A percentile compares a stretch with the other conserved stretches of the same genome.
Evolutionary conservation across 305 asterid species (phyloP).

Genomic region (Fraxinus paxiana): DNA sequence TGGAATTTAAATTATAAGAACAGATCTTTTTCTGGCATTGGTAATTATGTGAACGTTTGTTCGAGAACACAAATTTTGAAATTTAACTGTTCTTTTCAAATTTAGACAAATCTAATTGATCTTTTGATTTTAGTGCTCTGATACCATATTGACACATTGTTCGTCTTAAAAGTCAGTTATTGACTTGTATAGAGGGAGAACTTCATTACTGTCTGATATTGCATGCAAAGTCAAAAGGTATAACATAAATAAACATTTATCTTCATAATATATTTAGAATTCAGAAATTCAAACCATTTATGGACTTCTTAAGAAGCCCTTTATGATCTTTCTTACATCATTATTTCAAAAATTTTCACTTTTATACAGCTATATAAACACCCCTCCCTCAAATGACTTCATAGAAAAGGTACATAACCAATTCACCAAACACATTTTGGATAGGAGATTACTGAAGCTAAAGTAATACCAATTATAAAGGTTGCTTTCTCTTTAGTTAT

Average conservation of each 20-base stretch:
- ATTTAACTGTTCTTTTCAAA: neutral
- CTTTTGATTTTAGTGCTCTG: neutral
- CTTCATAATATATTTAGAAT: neutral
- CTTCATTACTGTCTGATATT: neutral
- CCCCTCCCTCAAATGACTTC: conserved; percentile 14
- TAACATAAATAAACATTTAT: neutral
- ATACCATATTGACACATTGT: no score
- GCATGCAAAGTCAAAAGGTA: neutral
- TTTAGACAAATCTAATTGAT: neutral
- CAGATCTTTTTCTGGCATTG: neutral
- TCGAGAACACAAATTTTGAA: neutral
- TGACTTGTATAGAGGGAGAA: neutral
- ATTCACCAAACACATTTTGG: conserved; percentile 30
- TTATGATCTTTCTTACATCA: neutral
- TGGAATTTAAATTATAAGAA: neutral
- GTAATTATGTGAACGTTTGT: neutral
- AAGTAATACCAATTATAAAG: conserved; percentile 26
- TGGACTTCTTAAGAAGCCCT: neutral
- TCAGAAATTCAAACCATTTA: conserved; percentile 3
- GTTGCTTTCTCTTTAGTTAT: conserved; percentile 37
- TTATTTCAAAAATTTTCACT: neutral
- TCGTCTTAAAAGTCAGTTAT: neutral
- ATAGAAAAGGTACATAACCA: conserved; percentile 26
- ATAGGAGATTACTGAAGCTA: conserved; percentile 35
- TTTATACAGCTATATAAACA: neutral